These are phyloP conservation scores for Asterella californica DNA, from an alignment of 225 moss, liverwort and hornwort species.

Conservation along the genomic window DNA sequence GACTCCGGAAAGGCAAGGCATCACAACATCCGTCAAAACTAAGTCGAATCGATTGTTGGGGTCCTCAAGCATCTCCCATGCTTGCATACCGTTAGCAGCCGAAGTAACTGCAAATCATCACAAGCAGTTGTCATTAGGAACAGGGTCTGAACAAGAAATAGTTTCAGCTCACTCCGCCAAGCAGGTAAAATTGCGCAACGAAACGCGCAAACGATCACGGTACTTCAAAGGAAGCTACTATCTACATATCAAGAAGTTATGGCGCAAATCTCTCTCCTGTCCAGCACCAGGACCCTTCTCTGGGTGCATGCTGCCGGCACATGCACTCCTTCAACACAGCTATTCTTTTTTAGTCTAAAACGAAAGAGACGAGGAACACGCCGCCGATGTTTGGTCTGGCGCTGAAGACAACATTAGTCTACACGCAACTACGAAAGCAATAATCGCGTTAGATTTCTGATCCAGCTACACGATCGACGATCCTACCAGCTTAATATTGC, in stretches of 20 bases:
- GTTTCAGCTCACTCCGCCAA: neutral
- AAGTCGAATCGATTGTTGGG: slow-evolving; percentile 66
- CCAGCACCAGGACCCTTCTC: no score
- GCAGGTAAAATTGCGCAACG: neutral
- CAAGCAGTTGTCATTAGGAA: neutral
- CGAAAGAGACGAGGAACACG: neutral
- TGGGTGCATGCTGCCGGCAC: no score
- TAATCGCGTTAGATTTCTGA: neutral
- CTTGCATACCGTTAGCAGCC: slow-evolving; percentile 75
- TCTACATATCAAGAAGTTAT: no score
- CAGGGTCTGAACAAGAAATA: neutral
- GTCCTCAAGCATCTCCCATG: slow-evolving; percentile 90
- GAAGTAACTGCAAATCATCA: slow-evolving; percentile 56
- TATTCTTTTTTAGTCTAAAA: no score
- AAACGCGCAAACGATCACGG: neutral
- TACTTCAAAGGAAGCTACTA: neutral
- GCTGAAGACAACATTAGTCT: neutral
- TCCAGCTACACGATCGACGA: neutral
- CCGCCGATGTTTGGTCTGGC: neutral
- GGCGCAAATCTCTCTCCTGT: no score
- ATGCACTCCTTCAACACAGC: no score
- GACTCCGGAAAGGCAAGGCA: slow-evolving; percentile 97
- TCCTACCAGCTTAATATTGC: neutral
- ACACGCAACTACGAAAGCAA: neutral
- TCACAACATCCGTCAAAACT: slow-evolving; percentile 92